Evolutionary conservation across 2,329 filamentous ascomycete genomes (phyloP), one percentile per base, ranked within the genome.

Genomic region (Nothophaeocryptopus gaeumannii): DNA sequence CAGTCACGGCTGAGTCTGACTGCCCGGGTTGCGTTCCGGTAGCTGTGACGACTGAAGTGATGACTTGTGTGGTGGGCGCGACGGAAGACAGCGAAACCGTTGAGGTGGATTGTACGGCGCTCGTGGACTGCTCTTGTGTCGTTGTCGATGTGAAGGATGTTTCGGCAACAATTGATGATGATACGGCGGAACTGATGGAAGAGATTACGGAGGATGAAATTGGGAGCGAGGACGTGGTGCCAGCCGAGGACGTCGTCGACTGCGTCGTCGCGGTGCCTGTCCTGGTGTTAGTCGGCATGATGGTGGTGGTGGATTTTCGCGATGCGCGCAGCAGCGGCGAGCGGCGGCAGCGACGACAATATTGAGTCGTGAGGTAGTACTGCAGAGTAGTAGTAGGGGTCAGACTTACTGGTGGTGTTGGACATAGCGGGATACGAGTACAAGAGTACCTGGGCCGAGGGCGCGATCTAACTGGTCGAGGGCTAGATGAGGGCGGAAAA

Each of bases 1-100:
- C 45, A 15, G 53, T 54, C 20, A 55, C 42, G 16, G 53, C 39
- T 10, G 47, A 45, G 8, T 42, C 29, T n/a, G 48, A 33, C 10
- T 53, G 39, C 13, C 46, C 54, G 10, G 53, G 34, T n/a, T 47
- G 36, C 13, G 53, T 46, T 14, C 44, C 39, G 2, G 52, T 40
- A 15, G 45, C 45, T 16, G 53, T 56, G 8, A 58, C 45, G 29
- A 60, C 44, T 10, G 58, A 58, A 12, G 58, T 60, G n/a, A 53
- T 20, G 14, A 55, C 41, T 44, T 46, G 46, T 29, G 58, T 60
- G 38, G 53, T 58, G 20, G 55, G 43, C 30, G 58, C 53, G 14
- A 50, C 39, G 30, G 54, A 47, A 2, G 56, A 59, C 12, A 46
- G 41, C 32, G 47, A 51, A 15, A 55, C 30, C 9, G 54, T 54